Base-by-base conservation (phyloP, 1,139 yeast species). In the Saccharomyces hybrid region DNA sequence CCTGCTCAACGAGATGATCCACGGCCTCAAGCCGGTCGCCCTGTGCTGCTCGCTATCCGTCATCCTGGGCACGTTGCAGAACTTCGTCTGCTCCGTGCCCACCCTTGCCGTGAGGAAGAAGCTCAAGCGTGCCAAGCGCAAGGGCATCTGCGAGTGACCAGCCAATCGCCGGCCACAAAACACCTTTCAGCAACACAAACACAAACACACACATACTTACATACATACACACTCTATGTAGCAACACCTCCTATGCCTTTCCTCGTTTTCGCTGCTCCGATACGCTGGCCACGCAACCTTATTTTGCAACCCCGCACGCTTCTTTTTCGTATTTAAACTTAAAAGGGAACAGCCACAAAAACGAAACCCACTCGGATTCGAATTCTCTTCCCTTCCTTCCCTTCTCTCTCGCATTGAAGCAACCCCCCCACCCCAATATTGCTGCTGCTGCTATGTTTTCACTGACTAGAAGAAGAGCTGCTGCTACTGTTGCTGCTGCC, bases 31-130 rank as follows among this genome's bases (percentile, higher is more conserved):
- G 58, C 97, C 97, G 0, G 83, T 88, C 0, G 73, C 90, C 64
- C 93, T 91, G 16, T 82, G 90, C 55, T 88, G 90, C 38, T 66
- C 71, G 20, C 57, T 68, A 44, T 64, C 68, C 34, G 61, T 67
- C 51, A 59, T 67, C 27, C 59, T 67, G 6, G 58, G 65, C 8
- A 61, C 64, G 7, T 57, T 69, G 48, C 69, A 67, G 51, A 67
- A 67, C 51, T 68, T 62, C 54, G 68, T 69, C 9, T 66, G 88
- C 65, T 77, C 88, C 26, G 91, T 88, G 13, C 97, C 98, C 0
- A 95, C 90, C 27, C 83, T 91, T 85, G 96, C 91, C 50, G 95
- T 93, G 20, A 79, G 96, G 58, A 85, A 85, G 66, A 88, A 87
- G 67, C 77, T 88, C 65, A 86, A 86, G 72, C 84, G 88, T 73